phyloP scores from a whole-genome alignment of 768 basidiomycete genomes.

The Tephrocybe sp. region DNA sequence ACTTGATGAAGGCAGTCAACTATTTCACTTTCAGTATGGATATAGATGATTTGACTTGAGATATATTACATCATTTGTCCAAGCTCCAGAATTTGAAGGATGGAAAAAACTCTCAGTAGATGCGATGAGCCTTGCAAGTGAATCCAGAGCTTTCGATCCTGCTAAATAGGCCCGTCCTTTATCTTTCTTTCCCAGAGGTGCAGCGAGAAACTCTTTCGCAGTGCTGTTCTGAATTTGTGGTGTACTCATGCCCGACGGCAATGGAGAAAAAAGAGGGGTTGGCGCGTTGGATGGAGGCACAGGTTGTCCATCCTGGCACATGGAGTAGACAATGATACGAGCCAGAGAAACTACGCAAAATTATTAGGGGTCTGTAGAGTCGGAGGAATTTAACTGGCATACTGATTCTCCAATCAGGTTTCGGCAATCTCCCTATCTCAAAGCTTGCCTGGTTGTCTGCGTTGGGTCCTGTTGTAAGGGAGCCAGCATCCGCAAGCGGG shows the following conservation, averaged over 20 bases:
- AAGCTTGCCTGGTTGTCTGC: constrained; percentile 74
- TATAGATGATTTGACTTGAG: not conserved
- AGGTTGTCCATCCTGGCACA: constrained; percentile 65
- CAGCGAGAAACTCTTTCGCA: constrained; percentile 58
- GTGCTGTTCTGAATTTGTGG: constrained; percentile 47
- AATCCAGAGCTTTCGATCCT: constrained; percentile 83
- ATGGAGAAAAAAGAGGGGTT: constrained; percentile 76
- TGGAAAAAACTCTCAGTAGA: constrained; percentile 92
- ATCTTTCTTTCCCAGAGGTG: constrained; percentile 50
- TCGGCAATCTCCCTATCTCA: constrained; percentile 72
- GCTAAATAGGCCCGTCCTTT: constrained; percentile 65
- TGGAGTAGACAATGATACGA: constrained; percentile 85
- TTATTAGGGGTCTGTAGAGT: constrained; percentile 10
- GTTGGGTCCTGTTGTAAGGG: constrained; percentile 71
- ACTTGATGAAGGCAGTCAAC: constrained; percentile 86
- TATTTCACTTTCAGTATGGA: constrained; percentile 22
- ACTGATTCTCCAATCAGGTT: constrained; percentile 75
- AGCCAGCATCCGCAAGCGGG: constrained; percentile 70
- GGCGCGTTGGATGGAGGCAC: constrained; percentile 59
- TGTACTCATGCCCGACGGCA: constrained; percentile 61
- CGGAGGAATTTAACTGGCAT: constrained; percentile 25
- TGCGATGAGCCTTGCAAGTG: constrained; percentile 80
- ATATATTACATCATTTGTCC: constrained; percentile 70
- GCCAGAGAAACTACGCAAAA: constrained; percentile 66
- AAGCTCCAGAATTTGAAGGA: constrained; percentile 82